Evolutionary conservation across 2,329 filamentous ascomycete genomes (phyloP), one percentile per base, ranked within the genome.

Genomic region (Arthrobotrys sphaeroides): DNA sequence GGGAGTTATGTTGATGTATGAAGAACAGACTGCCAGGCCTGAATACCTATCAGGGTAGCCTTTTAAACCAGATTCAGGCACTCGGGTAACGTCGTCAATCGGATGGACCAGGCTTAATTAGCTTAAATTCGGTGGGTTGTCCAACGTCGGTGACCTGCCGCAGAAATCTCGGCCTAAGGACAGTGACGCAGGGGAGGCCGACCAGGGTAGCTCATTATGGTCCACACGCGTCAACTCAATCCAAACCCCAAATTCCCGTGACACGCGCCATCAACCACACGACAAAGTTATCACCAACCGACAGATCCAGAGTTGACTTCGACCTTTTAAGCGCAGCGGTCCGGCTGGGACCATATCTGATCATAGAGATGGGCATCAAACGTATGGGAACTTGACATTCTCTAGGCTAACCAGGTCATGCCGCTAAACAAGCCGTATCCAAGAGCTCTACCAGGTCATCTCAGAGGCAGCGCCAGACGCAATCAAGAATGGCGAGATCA

Each of bases 401-500:
- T 7, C 7, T 10, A 33, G 18, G 3, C 28, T 55, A n/a, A n/a
- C n/a, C n/a, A n/a, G n/a, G n/a, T n/a, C n/a, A 53, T 69, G 36
- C 5, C 18, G 69, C 13, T n/a, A 36, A 13, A 7, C 53, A 33
- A 67, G 55, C 36, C 79, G 45, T 42, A 7, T 40, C 24, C 10
- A 77, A 86, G 88, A 91, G 80, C 87, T 95, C 45, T 93, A 90
- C 83, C 87, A 88, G 78, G 90, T 95, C 82, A 93, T 95, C 84
- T 91, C 91, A 81, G 94, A 97, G 82, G 91, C 98, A 85, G 92
- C 93, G 78, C 95, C 95, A n/a, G 92, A 94, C 84, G 91, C 95
- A 33, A 88, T 97, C 86, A 98, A 97, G 84, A 91, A 93, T 81
- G 93, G 95, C 75, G 95, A 99, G 82, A 99, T 99, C 86, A 99